Evolutionary conservation across 2,329 filamentous ascomycete genomes (phyloP), one percentile per base, ranked within the genome.

Genomic region (Penicillium sp.): DNA sequence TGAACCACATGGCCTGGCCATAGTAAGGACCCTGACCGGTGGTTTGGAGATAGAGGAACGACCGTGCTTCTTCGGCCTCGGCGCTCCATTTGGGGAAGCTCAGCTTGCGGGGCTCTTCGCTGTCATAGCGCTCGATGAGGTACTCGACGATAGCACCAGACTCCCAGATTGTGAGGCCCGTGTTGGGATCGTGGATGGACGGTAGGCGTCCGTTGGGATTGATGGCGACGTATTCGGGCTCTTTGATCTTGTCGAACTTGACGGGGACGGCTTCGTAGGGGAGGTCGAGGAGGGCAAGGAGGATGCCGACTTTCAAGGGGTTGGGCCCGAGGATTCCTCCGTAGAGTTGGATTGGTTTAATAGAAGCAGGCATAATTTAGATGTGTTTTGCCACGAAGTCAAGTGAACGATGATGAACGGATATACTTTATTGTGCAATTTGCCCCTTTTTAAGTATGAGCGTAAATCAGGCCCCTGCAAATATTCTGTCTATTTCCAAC

Each of bases 11-110:
- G 18, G 31, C 31, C 31, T 35, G 31, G 31, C 31, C 31, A 35
- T 35, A 35, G 31, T 35, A 35, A 7, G 31, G 31, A 16, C 31
- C 31, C 31, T 35, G 31, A 2, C 31, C 31, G n/a, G 31, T 35
- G 7, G 31, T 16, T n/a, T 35, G 31, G 14, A 35, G n/a, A 35
- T 35, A 35, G 31, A 35, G 31, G 31, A 35, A 35, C 5, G 31
- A 35, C n/a, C 31, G 31, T 16, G 31, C 41, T 44, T 44, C 31
- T 50, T 50, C 33, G 47, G 47, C 25, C n/a, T 35, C 31, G n/a
- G 31, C 31, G n/a, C 31, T 35, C 6, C n/a, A 35, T 6, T 16
- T 35, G 31, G 31, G 31, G 31, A 35, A 35, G 31, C 31, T 35
- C n/a, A 35, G n/a, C 31, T 35, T 35, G n/a, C n/a, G 31, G 31